phyloP scores from a whole-genome alignment of 2,329 filamentous ascomycete genomes.

The Cryphonectria parasitica region DNA sequence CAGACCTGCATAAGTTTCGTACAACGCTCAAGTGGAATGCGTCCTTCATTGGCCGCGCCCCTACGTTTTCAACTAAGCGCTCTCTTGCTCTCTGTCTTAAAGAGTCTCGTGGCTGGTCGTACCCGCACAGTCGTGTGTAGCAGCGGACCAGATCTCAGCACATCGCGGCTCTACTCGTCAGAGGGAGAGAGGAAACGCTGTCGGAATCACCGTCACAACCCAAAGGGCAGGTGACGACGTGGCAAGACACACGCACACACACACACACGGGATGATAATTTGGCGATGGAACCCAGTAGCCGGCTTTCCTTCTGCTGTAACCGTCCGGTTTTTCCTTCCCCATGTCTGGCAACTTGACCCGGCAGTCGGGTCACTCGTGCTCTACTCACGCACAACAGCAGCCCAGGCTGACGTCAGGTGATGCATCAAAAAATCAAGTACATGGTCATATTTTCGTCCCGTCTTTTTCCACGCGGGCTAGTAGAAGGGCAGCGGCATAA shows the following conservation, averaged over 20 bases:
- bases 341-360: slow-evolving; percentile 5
- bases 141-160: slow-evolving; percentile 1
- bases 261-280: slow-evolving; percentile 8
- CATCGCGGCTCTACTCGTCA: slow-evolving; percentile 4
- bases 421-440: neutral
- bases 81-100: neutral
- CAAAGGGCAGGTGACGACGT: slow-evolving; percentile 3
- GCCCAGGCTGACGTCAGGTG: slow-evolving; percentile 6
- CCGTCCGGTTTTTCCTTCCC: neutral
- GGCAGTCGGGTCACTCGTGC: neutral
- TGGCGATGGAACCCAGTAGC: slow-evolving; percentile 12
- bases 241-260: neutral
- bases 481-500: neutral
- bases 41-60: slow-evolving; percentile 2
- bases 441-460: slow-evolving; percentile 2
- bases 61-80: neutral
- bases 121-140: neutral
- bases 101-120: neutral
- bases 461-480: neutral
- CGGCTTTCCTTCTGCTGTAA: neutral
- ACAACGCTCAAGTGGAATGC: neutral
- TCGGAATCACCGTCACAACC: neutral
- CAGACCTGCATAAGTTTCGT: slow-evolving; percentile 4
- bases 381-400: neutral
- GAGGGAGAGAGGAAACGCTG: neutral